Percentiles rank a stretch among this genome's conserved stretches.
These are phyloP conservation scores for Apiotrichum montevideense DNA, from an alignment of 1,284 basidiomycete species.

Conservation along the genomic window DNA sequence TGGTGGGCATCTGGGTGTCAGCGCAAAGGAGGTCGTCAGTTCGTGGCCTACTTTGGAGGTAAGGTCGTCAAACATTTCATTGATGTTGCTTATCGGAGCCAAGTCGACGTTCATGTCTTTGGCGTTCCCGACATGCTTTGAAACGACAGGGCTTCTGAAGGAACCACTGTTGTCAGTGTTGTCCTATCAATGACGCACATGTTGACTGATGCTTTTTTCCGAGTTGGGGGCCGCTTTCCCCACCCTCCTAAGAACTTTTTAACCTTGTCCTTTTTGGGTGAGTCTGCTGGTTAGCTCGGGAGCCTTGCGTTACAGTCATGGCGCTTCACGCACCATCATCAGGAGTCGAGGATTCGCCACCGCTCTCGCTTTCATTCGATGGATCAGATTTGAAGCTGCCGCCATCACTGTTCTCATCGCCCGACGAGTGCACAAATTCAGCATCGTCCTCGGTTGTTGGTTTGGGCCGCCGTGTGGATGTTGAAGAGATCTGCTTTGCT, in stretches of 20 bases:
- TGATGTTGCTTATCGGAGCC: conserved; percentile 76
- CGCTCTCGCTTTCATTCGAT: neutral
- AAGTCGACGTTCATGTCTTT: conserved; percentile 41
- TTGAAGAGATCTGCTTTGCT: no score
- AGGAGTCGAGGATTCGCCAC: neutral
- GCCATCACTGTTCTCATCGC: no score
- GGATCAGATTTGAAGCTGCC: neutral
- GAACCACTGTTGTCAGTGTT: conserved; percentile 13
- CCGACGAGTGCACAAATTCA: no score
- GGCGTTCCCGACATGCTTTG: conserved; percentile 19
- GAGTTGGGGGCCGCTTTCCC: conserved; percentile 19
- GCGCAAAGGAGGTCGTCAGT: no score
- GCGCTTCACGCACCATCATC: no score
- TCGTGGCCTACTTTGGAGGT: conserved; percentile 19
- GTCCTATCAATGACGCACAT: conserved; percentile 16
- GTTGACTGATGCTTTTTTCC: conserved; percentile 27
- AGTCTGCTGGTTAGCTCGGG: no score
- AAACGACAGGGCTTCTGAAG: conserved; percentile 25
- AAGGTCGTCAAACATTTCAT: conserved; percentile 79
- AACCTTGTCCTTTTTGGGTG: neutral
- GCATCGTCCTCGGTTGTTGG: no score
- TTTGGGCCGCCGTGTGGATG: no score
- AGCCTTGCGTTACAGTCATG: no score
- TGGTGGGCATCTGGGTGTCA: conserved; percentile 18
- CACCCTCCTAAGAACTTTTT: conserved; percentile 32